Evolutionary conservation across 768 basidiomycete genomes (phyloP).

Genomic region (Pleurotus tuber-regium): DNA sequence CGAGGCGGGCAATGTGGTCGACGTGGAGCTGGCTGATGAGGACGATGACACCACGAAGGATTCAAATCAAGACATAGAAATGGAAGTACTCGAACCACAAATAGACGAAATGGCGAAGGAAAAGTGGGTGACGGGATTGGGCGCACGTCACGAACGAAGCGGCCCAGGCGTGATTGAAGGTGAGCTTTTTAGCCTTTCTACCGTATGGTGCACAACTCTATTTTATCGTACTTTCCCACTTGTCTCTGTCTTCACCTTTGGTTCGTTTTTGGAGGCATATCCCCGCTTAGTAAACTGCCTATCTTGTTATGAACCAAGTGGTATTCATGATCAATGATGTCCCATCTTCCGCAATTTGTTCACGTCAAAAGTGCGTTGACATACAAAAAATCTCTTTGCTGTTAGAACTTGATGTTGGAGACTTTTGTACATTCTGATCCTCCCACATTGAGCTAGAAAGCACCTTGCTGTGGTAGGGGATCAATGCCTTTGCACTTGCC

Average conservation of each 20-base stretch:
- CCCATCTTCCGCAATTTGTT: constrained; percentile 1
- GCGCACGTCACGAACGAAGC: constrained; percentile 18
- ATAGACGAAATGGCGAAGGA: constrained; percentile 28
- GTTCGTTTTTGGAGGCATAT: neutral
- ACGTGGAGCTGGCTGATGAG: constrained; percentile 63
- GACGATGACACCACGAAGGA: constrained; percentile 31
- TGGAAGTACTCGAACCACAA: constrained; percentile 39
- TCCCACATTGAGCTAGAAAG: constrained; percentile 5
- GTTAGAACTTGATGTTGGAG: constrained; percentile 4
- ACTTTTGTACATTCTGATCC: constrained; percentile 3
- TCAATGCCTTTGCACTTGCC: neutral
- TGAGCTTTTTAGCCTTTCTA: constrained; percentile 19
- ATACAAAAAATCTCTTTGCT: neutral
- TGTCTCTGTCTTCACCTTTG: neutral
- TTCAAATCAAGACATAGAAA: constrained; percentile 27
- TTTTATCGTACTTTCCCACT: constrained; percentile 10
- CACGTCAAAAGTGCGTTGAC: constrained; percentile 5
- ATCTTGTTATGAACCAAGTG: neutral
- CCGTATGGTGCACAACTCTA: constrained; percentile 6
- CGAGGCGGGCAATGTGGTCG: constrained; percentile 68
- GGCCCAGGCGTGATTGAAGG: constrained; percentile 36
- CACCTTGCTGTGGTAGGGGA: neutral
- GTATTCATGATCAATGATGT: constrained; percentile 2
- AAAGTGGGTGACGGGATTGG: constrained; percentile 40
- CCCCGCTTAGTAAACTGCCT: neutral